Evolutionary conservation across 1,139 yeast genomes (phyloP).

Genomic region (Arxiozyma bovina): DNA sequence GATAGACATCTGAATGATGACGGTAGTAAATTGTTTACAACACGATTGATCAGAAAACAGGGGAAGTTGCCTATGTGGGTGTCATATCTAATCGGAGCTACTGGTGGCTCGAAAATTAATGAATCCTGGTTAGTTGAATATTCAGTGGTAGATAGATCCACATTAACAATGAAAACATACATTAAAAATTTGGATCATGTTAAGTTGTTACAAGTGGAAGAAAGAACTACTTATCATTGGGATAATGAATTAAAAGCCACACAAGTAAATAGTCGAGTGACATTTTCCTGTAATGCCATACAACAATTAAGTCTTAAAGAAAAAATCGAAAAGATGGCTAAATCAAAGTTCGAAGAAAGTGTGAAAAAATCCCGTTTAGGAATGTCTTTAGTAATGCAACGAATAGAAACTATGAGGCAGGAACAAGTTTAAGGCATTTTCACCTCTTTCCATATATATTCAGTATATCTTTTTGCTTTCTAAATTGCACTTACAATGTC

Average conservation of each 20-base stretch:
- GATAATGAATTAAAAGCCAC: constrained; percentile 18
- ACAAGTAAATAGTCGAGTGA: constrained; percentile 41
- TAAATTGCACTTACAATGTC: too few species aligned
- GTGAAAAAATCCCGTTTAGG: constrained; percentile 46
- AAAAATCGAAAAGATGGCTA: constrained; percentile 79
- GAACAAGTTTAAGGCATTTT: background rate
- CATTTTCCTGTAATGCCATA: constrained; percentile 52
- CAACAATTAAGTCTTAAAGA: constrained; percentile 49
- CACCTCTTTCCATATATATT: too few species aligned
- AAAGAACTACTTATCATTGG: constrained; percentile 48
- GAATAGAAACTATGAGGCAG: constrained; percentile 31
- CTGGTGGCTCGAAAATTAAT: constrained; percentile 24
- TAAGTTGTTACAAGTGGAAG: constrained; percentile 70
- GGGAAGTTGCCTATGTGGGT: constrained; percentile 81
- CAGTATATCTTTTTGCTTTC: too few species aligned
- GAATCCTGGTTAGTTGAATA: constrained; percentile 83
- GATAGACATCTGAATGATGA: constrained; percentile 36
- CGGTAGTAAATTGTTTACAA: constrained; percentile 57
- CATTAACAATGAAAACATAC: constrained; percentile 54
- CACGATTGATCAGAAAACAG: constrained; percentile 65
- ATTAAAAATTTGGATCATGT: constrained; percentile 84
- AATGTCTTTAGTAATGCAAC: constrained; percentile 58
- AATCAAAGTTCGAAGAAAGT: constrained; percentile 58
- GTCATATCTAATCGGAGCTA: constrained; percentile 58
- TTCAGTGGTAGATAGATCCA: constrained; percentile 60